Percentiles rank a stretch among this genome's conserved stretches.
Conservation (phyloP, 2,329 filamentous ascomycete species). For the Cordyceps fumosorosea region DNA sequence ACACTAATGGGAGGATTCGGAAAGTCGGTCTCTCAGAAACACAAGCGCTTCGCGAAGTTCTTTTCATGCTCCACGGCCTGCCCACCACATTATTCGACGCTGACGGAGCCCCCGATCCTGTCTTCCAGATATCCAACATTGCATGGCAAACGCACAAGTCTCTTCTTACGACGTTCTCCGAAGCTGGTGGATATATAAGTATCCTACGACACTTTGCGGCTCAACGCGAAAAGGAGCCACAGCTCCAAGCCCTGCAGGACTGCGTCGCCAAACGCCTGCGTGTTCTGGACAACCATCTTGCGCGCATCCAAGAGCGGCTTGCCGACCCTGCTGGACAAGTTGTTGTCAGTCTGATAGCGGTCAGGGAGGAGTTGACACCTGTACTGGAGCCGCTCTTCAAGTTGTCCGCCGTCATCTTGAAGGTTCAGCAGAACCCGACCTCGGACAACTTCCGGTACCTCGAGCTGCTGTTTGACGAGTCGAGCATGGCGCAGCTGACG, state of each 20-base stretch:
- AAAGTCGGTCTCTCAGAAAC: constrained; percentile 58
- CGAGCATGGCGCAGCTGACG: constrained; percentile 62
- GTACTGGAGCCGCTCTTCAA: constrained; percentile 49
- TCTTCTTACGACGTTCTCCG: constrained; percentile 40
- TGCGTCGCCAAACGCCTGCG: constrained; percentile 51
- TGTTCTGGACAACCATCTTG: constrained; percentile 52
- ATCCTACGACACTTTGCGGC: constrained; percentile 39
- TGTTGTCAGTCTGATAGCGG: constrained; percentile 59
- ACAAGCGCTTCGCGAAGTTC: constrained; percentile 65
- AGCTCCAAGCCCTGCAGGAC: constrained; percentile 66
- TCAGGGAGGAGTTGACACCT: constrained; percentile 51
- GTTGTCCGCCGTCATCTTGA: constrained; percentile 56
- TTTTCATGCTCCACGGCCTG: constrained; percentile 81
- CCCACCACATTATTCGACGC: constrained; percentile 63
- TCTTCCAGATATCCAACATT: constrained; percentile 42
- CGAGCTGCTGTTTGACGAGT: constrained; percentile 68
- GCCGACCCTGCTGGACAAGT: constrained; percentile 46
- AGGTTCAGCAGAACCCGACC: constrained; percentile 43
- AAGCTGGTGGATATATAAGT: constrained; percentile 39
- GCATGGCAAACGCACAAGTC: constrained; percentile 45
- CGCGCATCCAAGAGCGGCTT: constrained; percentile 53
- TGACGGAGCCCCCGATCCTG: constrained; percentile 31
- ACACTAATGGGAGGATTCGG: constrained; percentile 26
- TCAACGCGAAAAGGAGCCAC: constrained; percentile 42
- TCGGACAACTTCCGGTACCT: constrained; percentile 63